Percentiles rank a stretch among this genome's conserved stretches.
phyloP scores from a whole-genome alignment of 306 rosid genomes.

The Castanospermum australe region DNA sequence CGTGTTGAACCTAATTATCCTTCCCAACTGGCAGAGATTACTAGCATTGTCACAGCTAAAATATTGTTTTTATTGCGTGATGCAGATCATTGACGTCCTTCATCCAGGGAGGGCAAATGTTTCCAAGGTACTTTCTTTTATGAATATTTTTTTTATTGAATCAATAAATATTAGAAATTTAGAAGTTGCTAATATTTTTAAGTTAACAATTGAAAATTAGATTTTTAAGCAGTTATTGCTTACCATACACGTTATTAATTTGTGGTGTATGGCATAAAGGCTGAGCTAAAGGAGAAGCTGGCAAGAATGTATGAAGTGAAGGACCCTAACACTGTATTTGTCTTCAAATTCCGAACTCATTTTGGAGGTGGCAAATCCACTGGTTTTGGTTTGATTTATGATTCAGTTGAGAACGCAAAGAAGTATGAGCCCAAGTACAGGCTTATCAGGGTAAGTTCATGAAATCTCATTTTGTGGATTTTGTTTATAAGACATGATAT shows the following conservation, averaged over 20 bases:
- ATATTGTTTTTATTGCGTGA: background rate
- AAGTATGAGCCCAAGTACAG: slow-evolving; percentile 89
- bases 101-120: slow-evolving; percentile 92
- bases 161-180: background rate
- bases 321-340: slow-evolving; percentile 75
- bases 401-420: slow-evolving; percentile 80
- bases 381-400: slow-evolving; percentile 89
- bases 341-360: slow-evolving; percentile 85
- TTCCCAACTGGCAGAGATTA: background rate
- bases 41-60: background rate
- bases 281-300: slow-evolving; percentile 86
- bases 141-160: background rate
- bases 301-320: slow-evolving; percentile 71
- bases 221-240: background rate
- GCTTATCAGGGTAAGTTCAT: slow-evolving; percentile 73
- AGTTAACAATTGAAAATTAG: background rate
- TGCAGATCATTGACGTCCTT: slow-evolving; percentile 75
- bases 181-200: background rate
- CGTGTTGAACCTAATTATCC: background rate
- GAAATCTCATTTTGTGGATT: background rate
- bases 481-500: background rate
- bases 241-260: background rate
- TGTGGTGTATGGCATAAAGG: slow-evolving; percentile 34
- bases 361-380: slow-evolving; percentile 97
- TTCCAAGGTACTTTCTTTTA: slow-evolving; percentile 58